Base-by-base conservation (phyloP, 2,329 filamentous ascomycete genomes). In the Neofusicoccum sp. region DNA sequence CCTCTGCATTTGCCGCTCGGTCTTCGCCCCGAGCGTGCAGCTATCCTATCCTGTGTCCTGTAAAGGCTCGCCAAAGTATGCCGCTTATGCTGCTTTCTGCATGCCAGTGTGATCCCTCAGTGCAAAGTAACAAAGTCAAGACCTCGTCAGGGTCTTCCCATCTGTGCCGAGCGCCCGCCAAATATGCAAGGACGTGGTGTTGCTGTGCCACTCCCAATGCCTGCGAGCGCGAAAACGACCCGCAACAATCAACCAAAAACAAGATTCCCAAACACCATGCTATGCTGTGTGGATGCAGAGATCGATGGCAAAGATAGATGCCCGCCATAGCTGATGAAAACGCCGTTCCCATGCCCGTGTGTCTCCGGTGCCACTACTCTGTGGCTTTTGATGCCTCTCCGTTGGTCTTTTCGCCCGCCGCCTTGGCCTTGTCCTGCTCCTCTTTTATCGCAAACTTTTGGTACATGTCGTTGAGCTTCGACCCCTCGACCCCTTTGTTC, bases 391-490 rank as follows among this genome's bases (percentile, higher is more conserved):
- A 16, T 49, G 36, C 50, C 29, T 62, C 63, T 16, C 54, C 63
- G 22, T 64, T 62, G 36, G 31, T 50, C 61, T 34, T 31, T 48
- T 66, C 62, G 12, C 65, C 59, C 36, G 66, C 65, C 28, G 60
- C 41, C 33, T 60, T 61, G 36, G 39, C 31, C 54, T 58, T 44
- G 39, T 34, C 54, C 41, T 12, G 56, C 43, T 62, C 49, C 33
- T 62, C 59, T 9, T 31, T 36, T 29, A 62, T 44, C 39, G 48
- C 48, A 22, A 62, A 64, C 65, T 72, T 74, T 52, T 65, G 66
- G 50, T 78, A 78, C 74, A 77, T 77, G 54, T 67, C 67, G 66
- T 74, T 74, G 54, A 78, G 70, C 41, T 73, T 62, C 22, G 69
- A 4, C 66, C 65, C 22, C 73, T 71, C 33, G 69, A 69, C 70